Base-by-base conservation (phyloP, 1,284 basidiomycete species). In the Phellopilus nigrolimitatus region DNA sequence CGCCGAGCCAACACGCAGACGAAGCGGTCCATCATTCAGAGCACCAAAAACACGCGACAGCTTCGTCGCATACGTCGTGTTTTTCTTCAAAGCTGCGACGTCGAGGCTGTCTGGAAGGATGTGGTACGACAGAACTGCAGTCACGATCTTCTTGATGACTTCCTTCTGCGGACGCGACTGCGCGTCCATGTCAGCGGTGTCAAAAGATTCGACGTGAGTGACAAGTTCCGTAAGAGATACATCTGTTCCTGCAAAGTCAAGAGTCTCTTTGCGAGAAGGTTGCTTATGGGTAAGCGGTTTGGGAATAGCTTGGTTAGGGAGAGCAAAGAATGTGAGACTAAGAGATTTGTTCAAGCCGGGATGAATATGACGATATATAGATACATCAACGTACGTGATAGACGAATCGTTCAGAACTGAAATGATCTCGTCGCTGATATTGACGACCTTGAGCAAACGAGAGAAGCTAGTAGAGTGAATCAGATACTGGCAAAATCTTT, bases 101-200 rank as follows among this genome's bases (percentile, higher is more conserved):
- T 69, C 65, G 45, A 75, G 66, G 4, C 68, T 66, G 25, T 69
- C 63, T 10, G 78, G 75, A 10, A 88, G 67, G 43, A 79, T 74
- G 61, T 88, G 82, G 65, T 88, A 88, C 30, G 73, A 69, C 4
- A 85, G 65, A 13, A 84, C 71, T 37, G 76, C 75, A 31, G 72
- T 73, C 40, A 84, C 64, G 54, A 87, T 73, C 56, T 71, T 69
- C 58, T 76, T 74, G 51, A 82, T 61, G 24, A 73, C 67, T 60
- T 79, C 71, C 64, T 78, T 79, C 37, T 71, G 66, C 24, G 73
- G 67, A 60, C 79, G 72, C 55, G 77, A 75, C 45, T 74, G 68
- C 17, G 65, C 59, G 15, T 68, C 66, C 30, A 69, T 64, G 13
- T 2, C 4, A 31, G n/a, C 25, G 4, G n/a, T 27, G 8, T 49